A percentile compares a stretch with the other conserved stretches of the same genome.
Evolutionary conservation across 768 basidiomycete genomes (phyloP).

Genomic region (Termitomyces sp.): DNA sequence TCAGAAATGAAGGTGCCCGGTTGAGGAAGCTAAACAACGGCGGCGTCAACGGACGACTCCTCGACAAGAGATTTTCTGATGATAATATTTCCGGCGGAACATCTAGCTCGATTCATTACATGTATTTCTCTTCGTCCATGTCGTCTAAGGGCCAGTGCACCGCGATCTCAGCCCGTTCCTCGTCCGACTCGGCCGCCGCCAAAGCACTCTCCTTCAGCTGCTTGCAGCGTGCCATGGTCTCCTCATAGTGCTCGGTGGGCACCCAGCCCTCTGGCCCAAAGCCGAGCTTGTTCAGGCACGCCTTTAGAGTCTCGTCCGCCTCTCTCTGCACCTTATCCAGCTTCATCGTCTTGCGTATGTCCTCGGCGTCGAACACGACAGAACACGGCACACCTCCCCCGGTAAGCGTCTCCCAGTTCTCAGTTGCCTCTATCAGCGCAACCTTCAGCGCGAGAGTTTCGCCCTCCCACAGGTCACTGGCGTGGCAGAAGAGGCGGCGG

Average conservation of each 20-base stretch:
- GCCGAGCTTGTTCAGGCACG: neutral
- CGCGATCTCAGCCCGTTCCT: neutral
- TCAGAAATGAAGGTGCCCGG: no score
- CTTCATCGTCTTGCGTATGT: neutral
- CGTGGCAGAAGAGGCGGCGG: neutral
- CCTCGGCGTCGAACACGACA: neutral
- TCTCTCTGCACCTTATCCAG: neutral
- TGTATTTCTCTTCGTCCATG: neutral
- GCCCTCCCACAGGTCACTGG: neutral
- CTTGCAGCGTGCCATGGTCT: neutral
- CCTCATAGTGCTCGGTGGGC: neutral
- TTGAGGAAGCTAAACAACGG: no score
- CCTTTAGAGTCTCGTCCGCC: neutral
- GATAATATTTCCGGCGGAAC: no score
- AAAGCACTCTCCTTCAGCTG: neutral
- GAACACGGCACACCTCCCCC: neutral
- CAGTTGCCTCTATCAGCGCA: neutral
- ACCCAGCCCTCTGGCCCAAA: neutral
- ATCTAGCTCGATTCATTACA: neutral
- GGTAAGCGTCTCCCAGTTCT: neutral
- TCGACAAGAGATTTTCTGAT: no score
- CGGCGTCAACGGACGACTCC: no score
- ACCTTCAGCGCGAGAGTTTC: neutral
- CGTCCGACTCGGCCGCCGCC: neutral
- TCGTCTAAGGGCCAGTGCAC: neutral